phyloP scores from a whole-genome alignment of 2,329 filamentous ascomycete species.

The Pseudocercospora eumusae region DNA sequence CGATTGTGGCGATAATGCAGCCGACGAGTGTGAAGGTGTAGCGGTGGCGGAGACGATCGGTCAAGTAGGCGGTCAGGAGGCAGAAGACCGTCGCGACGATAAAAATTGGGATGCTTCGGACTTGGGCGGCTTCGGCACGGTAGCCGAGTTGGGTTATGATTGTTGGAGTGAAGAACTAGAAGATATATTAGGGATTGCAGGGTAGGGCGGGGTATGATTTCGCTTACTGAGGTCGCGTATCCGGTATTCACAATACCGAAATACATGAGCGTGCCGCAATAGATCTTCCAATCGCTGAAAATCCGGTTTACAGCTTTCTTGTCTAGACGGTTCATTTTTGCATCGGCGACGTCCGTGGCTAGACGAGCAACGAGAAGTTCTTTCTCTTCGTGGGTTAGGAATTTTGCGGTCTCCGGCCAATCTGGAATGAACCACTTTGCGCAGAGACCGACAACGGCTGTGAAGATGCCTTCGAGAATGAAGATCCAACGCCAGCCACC shows the following conservation, averaged over 20 bases:
- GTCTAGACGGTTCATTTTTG: constrained; percentile 57
- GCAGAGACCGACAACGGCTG: constrained; percentile 48
- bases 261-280: constrained; percentile 51
- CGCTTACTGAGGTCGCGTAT: constrained; percentile 44
- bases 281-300: constrained; percentile 52
- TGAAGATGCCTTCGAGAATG: constrained; percentile 63
- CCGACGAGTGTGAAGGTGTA: constrained; percentile 40
- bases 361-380: constrained; percentile 57
- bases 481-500: constrained; percentile 54
- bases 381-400: constrained; percentile 55
- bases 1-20: constrained; percentile 39
- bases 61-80: constrained; percentile 28
- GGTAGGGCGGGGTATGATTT: too few relatives aligned
- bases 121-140: constrained; percentile 51
- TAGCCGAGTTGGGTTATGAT: constrained; percentile 65
- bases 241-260: constrained; percentile 48
- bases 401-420: constrained; percentile 51
- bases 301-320: constrained; percentile 51
- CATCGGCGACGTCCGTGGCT: constrained; percentile 47
- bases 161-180: constrained; percentile 51
- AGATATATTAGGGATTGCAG: too few relatives aligned
- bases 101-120: constrained; percentile 47
- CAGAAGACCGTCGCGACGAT: constrained; percentile 30
- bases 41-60: constrained; percentile 28
- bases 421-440: constrained; percentile 57